These are phyloP conservation scores for Zygoascus meyerae DNA, from an alignment of 1,139 yeast species.

Conservation along the genomic window DNA sequence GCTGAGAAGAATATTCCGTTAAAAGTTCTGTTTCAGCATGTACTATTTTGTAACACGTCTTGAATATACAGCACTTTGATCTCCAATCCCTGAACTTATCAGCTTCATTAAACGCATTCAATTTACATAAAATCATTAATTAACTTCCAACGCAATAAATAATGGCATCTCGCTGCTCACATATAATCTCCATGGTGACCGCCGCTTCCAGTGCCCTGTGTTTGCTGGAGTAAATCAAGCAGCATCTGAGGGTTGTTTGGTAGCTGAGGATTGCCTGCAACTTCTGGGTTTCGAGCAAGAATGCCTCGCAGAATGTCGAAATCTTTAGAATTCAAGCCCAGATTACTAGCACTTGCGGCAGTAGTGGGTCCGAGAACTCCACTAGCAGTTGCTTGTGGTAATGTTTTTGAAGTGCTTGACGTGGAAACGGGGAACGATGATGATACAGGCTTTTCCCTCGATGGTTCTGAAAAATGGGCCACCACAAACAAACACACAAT, in stretches of 20 bases:
- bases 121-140: too few relatives aligned
- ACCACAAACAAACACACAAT: slow-evolving; percentile 22
- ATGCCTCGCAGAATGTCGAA: slow-evolving; percentile 23
- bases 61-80: too few relatives aligned
- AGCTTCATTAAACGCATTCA: too few relatives aligned
- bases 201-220: slow-evolving; percentile 12
- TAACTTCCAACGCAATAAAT: too few relatives aligned
- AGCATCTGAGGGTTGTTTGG: slow-evolving; percentile 27
- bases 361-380: slow-evolving; percentile 5
- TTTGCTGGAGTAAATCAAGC: slow-evolving; percentile 24
- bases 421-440: neutral
- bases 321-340: slow-evolving; percentile 28
- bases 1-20: too few relatives aligned
- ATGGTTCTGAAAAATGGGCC: slow-evolving; percentile 10
- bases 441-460: slow-evolving; percentile 7
- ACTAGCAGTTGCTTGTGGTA: slow-evolving; percentile 12
- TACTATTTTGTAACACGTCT: too few relatives aligned
- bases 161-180: too few relatives aligned
- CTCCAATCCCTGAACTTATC: too few relatives aligned
- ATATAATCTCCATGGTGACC: too few relatives aligned
- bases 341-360: neutral
- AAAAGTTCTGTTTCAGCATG: too few relatives aligned
- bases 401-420: neutral
- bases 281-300: slow-evolving; percentile 24
- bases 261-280: slow-evolving; percentile 21